Conservation (phyloP, 208 protist genomes). For the Leishmania turanica region DNA sequence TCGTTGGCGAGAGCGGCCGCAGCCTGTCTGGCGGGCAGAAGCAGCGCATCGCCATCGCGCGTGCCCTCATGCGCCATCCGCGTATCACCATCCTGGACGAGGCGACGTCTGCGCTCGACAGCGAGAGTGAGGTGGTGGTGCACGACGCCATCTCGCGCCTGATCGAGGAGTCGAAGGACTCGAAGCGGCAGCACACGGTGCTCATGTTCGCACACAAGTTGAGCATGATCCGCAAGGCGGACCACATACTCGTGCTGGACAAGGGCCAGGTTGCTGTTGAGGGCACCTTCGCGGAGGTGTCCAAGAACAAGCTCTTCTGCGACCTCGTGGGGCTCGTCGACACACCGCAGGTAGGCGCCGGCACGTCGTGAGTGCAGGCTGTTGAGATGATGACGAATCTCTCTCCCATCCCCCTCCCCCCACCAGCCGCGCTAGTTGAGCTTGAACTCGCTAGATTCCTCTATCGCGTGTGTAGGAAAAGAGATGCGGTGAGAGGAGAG, state of each 20-base stretch:
- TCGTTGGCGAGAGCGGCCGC: constrained; percentile 88
- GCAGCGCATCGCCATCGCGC: constrained; percentile 95
- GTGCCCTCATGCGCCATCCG: constrained; percentile 86
- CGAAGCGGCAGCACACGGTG: constrained; percentile 63
- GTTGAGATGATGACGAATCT: not conserved
- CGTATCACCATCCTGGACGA: constrained; percentile 94
- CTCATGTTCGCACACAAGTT: constrained; percentile 92
- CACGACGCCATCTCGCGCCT: constrained; percentile 83
- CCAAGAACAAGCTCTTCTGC: constrained; percentile 59
- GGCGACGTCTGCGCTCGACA: constrained; percentile 91
- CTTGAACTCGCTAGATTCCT: not conserved
- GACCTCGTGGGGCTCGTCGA: constrained; percentile 57
- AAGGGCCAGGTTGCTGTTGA: constrained; percentile 71
- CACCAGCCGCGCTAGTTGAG: not conserved
- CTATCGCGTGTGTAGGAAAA: too few relatives aligned
- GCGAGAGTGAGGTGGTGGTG: constrained; percentile 89
- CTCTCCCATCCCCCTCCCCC: not conserved
- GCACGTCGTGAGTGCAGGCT: not conserved
- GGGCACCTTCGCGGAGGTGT: constrained; percentile 79
- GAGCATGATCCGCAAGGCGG: constrained; percentile 85
- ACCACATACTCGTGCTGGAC: constrained; percentile 89
- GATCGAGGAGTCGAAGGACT: constrained; percentile 62
- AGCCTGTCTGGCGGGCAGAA: constrained; percentile 93
- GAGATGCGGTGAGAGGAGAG: not conserved
- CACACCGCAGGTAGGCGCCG: constrained; percentile 7